Evolutionary conservation across 768 basidiomycete genomes (phyloP).

Genomic region (Favolaschia claudopus): DNA sequence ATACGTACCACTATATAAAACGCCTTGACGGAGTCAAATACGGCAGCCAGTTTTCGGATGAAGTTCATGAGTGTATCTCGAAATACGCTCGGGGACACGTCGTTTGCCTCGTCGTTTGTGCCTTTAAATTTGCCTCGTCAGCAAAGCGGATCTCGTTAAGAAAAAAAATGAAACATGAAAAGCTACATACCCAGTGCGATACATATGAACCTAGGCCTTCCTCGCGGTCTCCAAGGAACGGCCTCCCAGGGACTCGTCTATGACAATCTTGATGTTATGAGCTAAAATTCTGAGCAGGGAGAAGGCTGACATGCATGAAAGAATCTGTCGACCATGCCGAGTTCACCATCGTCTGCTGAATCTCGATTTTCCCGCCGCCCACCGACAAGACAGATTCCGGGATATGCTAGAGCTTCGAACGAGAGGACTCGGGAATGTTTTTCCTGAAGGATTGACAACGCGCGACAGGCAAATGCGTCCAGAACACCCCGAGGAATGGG

Average conservation of each 20-base stretch:
- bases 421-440: background rate
- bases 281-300: too few relatives aligned
- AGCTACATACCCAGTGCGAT: conserved; percentile 10
- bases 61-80: conserved; percentile 5
- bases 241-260: conserved; percentile 1
- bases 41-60: background rate
- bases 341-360: background rate
- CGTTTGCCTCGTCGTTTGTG: conserved; percentile 20
- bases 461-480: conserved; percentile 11
- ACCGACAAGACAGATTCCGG: conserved; percentile 8
- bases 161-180: background rate
- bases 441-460: background rate
- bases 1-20: conserved; percentile 11
- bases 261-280: too few relatives aligned
- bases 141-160: background rate
- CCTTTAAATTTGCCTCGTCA: too few relatives aligned
- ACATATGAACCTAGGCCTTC: conserved; percentile 9
- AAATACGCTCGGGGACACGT: conserved; percentile 2
- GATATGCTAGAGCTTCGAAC: conserved; percentile 14
- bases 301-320: conserved; percentile 6
- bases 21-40: background rate
- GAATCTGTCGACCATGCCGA: conserved; percentile 13
- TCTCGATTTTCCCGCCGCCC: background rate
- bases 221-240: background rate
- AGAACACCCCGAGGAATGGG: conserved; percentile 9